Conservation (phyloP, 2,329 filamentous ascomycete genomes). For the Sporothrix phasma region DNA sequence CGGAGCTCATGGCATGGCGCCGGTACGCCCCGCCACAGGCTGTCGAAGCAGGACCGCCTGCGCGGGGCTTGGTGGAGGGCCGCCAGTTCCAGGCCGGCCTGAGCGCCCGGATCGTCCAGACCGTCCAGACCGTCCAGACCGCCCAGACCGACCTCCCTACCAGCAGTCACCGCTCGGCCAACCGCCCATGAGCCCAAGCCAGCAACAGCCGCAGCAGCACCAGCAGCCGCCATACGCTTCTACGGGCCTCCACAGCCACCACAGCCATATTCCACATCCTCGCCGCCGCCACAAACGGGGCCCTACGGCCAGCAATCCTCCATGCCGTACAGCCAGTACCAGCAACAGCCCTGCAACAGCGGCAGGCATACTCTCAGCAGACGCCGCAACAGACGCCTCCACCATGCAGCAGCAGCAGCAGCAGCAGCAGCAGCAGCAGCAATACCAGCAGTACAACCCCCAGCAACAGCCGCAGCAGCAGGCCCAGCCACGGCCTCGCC, state of each 20-base stretch:
- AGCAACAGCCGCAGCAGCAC: slow-evolving; percentile 3
- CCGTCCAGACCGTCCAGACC: slow-evolving; percentile 7
- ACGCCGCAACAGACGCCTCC: slow-evolving; percentile 17
- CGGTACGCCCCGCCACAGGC: slow-evolving; percentile 10
- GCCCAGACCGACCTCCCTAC: slow-evolving; percentile 14
- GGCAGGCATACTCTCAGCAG: slow-evolving; percentile 21
- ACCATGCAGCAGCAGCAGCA: slow-evolving; percentile 21
- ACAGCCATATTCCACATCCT: slow-evolving; percentile 16
- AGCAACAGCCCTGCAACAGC: slow-evolving; percentile 17
- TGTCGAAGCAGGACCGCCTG: slow-evolving; percentile 8
- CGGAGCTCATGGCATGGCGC: slow-evolving; percentile 15
- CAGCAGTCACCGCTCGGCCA: slow-evolving; percentile 20
- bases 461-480: slow-evolving; percentile 16
- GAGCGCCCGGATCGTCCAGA: neutral
- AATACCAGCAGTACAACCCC: slow-evolving; percentile 23
- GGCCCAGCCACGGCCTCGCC: slow-evolving; percentile 29
- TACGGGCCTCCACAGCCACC: slow-evolving; percentile 13
- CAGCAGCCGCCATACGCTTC: slow-evolving; percentile 17
- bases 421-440: slow-evolving; percentile 16
- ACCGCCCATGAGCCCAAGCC: slow-evolving; percentile 22
- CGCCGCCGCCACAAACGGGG: slow-evolving; percentile 14
- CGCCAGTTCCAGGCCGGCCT: slow-evolving; percentile 15
- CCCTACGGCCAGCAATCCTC: too few species aligned
- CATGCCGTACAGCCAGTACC: slow-evolving; percentile 21
- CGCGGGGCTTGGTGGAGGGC: neutral